Conservation (phyloP, 257 asterid species). For the Przewalskia tangutica region DNA sequence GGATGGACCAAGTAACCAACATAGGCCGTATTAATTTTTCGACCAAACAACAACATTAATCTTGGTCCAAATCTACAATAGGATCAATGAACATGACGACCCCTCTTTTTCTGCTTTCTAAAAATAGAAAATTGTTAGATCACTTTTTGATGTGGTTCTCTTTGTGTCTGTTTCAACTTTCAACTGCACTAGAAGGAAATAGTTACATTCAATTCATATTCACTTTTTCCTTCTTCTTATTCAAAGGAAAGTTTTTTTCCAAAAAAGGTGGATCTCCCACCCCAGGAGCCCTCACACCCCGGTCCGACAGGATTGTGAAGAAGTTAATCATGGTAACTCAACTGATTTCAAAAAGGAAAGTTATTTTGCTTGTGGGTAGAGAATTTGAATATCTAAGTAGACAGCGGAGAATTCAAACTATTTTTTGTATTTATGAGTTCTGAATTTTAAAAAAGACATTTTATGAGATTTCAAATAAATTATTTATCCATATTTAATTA, state of each 20-base stretch:
- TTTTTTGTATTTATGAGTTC: background rate
- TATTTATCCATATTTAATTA: background rate
- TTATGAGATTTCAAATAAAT: background rate
- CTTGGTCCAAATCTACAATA: constrained; percentile 1
- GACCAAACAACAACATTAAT: background rate
- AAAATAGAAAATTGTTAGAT: constrained; percentile 13
- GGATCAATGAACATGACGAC: background rate
- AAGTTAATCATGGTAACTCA: no score
- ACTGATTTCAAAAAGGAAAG: no score
- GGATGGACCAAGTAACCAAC: background rate
- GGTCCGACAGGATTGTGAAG: no score
- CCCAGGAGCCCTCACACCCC: no score
- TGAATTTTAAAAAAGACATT: fast-evolving
- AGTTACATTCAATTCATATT: background rate
- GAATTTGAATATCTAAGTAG: background rate
- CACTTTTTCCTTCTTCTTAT: background rate
- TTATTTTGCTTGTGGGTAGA: background rate
- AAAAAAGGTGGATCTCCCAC: no score
- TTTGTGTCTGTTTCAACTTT: constrained; percentile 9
- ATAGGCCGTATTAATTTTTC: constrained; percentile 7
- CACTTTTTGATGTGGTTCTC: background rate
- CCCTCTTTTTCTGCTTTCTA: constrained; percentile 12
- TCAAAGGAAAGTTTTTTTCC: background rate
- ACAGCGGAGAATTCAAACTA: fast-evolving
- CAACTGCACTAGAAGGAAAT: background rate